phyloP scores from a whole-genome alignment of 495 filamentous ascomycete genomes.

The Aspergillus bertholletiae region DNA sequence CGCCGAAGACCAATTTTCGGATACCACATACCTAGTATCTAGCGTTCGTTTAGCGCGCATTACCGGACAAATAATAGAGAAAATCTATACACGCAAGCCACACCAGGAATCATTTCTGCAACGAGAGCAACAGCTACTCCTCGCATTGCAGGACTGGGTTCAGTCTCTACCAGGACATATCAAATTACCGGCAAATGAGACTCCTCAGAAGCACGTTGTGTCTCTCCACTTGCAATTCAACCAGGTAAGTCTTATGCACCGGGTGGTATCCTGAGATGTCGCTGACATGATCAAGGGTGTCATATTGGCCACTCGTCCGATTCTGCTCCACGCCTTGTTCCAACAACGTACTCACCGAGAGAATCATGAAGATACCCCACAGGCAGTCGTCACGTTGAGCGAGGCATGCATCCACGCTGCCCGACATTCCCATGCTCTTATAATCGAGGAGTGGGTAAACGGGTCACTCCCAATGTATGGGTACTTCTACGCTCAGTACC shows the following conservation, averaged over 20 bases:
- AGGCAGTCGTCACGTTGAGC: conserved; percentile 21
- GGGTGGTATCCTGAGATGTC: not conserved
- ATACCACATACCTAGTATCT: conserved; percentile 21
- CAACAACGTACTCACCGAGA: conserved; percentile 10
- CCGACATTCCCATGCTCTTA: conserved; percentile 24
- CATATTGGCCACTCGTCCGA: conserved; percentile 29
- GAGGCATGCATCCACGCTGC: conserved; percentile 33
- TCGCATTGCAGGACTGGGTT: conserved; percentile 26
- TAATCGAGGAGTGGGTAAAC: conserved; percentile 34
- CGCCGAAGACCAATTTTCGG: conserved; percentile 20
- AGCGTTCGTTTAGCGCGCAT: conserved; percentile 22
- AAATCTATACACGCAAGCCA: conserved; percentile 25
- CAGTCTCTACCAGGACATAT: conserved; percentile 25
- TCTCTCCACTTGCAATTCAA: conserved; percentile 34
- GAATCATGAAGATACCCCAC: conserved; percentile 10
- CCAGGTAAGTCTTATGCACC: conserved; percentile 15
- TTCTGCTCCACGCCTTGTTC: conserved; percentile 25
- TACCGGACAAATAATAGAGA: conserved; percentile 21
- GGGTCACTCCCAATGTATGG: conserved; percentile 30
- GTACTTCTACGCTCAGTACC: conserved; percentile 34
- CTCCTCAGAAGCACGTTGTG: conserved; percentile 20
- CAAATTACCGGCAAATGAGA: conserved; percentile 15
- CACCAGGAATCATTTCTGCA: conserved; percentile 24
- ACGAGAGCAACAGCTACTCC: conserved; percentile 26
- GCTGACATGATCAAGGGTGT: conserved; percentile 21